Evolutionary conservation across 805 yeast species (phyloP).

Genomic region (Ogataea minuta): DNA sequence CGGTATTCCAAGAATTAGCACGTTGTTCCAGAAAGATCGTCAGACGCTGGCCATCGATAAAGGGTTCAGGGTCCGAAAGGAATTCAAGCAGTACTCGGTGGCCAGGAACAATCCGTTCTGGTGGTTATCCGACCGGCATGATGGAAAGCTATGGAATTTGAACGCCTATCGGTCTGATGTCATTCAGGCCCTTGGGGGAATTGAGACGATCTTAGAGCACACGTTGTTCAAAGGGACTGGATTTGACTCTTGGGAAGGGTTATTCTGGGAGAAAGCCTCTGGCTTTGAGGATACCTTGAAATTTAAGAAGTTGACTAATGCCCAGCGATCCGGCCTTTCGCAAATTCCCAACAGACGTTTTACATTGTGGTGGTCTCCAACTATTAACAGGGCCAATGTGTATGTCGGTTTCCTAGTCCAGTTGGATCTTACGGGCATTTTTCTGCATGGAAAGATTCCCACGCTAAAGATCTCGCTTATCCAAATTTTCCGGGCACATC

Average conservation of each 20-base stretch:
- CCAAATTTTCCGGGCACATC: constrained; percentile 95
- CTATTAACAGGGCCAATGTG: constrained; percentile 95
- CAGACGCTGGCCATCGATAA: constrained; percentile 93
- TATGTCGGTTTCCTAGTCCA: constrained; percentile 97
- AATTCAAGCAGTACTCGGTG: constrained; percentile 70
- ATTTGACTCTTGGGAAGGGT: constrained; percentile 96
- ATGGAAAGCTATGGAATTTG: constrained; percentile 93
- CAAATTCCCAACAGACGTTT: constrained; percentile 97
- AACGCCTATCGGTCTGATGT: constrained; percentile 93
- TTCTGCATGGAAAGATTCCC: constrained; percentile 96
- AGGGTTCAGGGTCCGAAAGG: constrained; percentile 83
- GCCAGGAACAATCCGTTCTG: constrained; percentile 84
- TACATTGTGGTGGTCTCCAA: constrained; percentile 99
- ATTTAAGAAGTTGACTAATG: constrained; percentile 92
- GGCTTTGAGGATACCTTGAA: constrained; percentile 97
- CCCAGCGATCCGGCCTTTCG: constrained; percentile 94
- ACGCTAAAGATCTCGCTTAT: constrained; percentile 92
- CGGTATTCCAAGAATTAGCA: constrained; percentile 94
- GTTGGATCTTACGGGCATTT: constrained; percentile 92
- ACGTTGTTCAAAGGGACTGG: constrained; percentile 96
- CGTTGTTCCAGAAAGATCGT: constrained; percentile 91
- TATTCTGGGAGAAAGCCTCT: constrained; percentile 97
- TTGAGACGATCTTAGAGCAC: constrained; percentile 93
- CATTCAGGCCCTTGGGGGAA: constrained; percentile 95
- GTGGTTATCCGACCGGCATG: constrained; percentile 95